Conservation (phyloP, 2,329 filamentous ascomycete genomes). For the Helotiales sp. region DNA sequence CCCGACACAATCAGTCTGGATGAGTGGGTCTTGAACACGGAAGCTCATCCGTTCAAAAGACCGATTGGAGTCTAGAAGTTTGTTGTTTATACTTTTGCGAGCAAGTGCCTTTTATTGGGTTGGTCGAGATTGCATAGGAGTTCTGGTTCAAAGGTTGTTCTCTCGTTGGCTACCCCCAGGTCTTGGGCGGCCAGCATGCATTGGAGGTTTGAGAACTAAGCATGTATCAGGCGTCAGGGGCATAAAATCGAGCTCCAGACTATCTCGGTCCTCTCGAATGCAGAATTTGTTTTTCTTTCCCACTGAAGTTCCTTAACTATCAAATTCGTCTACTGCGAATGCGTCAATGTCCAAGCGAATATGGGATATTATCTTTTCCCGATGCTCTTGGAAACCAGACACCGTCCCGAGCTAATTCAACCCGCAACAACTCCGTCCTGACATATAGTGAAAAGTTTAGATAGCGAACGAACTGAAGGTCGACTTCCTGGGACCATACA, state of each 20-base stretch:
- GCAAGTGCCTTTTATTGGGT: not conserved
- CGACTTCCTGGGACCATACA: no score
- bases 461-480: no score
- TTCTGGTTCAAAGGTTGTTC: constrained; percentile 8
- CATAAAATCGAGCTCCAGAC: not conserved
- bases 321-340: not conserved
- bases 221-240: constrained; percentile 15
- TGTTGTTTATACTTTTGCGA: not conserved
- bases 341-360: not conserved
- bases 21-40: constrained; percentile 63
- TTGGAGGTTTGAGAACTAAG: not conserved
- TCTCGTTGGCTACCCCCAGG: not conserved
- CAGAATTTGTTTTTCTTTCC: not conserved
- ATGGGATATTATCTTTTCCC: not conserved
- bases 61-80: constrained; percentile 23
- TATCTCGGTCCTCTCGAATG: not conserved
- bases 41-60: constrained; percentile 45
- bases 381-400: no score
- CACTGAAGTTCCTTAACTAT: not conserved
- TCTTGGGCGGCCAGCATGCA: not conserved
- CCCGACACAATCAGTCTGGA: constrained; percentile 67
- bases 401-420: no score
- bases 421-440: no score
- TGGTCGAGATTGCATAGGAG: constrained; percentile 9
- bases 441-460: no score